Conservation (phyloP, 2,329 filamentous ascomycete genomes). For the Claviceps pazoutovae region DNA sequence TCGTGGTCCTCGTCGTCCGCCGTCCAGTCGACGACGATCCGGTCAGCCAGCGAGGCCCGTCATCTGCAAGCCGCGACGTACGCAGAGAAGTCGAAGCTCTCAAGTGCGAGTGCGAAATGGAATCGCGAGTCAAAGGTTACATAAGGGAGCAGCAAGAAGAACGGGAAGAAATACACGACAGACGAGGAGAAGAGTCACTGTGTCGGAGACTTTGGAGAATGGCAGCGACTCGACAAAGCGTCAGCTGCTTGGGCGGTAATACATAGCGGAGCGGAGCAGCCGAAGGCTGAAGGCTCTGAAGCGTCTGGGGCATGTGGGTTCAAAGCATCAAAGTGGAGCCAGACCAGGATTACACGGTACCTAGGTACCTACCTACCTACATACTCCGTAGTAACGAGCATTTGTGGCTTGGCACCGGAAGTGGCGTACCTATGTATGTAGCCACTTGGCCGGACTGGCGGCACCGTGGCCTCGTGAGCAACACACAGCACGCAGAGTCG, state of each 20-base stretch:
- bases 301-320: not conserved
- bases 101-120: not conserved
- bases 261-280: not conserved
- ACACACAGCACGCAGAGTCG: too few species aligned
- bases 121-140: not conserved
- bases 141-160: not conserved
- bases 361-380: too few species aligned
- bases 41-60: conserved; percentile 3
- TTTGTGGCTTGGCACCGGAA: not conserved
- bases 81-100: not conserved
- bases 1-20: conserved; percentile 1
- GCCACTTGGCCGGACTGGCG: not conserved
- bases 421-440: not conserved
- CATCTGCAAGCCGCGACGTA: conserved; percentile 3
- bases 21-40: conserved; percentile 5
- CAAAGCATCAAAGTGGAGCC: too few species aligned
- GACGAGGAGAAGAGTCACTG: not conserved
- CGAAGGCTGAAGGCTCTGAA: not conserved
- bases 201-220: not conserved
- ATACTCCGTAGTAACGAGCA: too few species aligned
- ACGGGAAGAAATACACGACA: not conserved
- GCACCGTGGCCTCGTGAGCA: not conserved
- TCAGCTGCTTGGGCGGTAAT: too few species aligned
- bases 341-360: too few species aligned
- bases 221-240: not conserved